Evolutionary conservation across 768 basidiomycete species (phyloP), one percentile per base, ranked within the genome.

Genomic region (Russula dissimulans): DNA sequence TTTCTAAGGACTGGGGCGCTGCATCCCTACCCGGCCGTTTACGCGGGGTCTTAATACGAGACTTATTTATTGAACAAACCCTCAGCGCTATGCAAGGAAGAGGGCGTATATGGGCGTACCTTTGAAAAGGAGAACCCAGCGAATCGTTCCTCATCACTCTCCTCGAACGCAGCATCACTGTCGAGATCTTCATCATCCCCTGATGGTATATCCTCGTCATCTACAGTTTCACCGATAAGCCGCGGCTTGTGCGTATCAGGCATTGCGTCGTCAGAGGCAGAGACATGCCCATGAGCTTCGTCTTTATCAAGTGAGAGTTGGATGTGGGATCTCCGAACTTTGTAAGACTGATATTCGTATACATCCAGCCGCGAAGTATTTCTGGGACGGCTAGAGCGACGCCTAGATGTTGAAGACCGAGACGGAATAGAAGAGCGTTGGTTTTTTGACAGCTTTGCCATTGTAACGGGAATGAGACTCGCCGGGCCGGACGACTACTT

Each of bases 101-200:
- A 26, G 11, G 43, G 53, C 56, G 34, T 6, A 12, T 15, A 12
- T 36, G 6, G 31, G 54, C 64, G 61, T 75, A 66, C 71, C 58
- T 67, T 69, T 6, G 81, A 65, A 61, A 79, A 78, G 14, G 62
- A 66, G 63, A 86, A 86, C 3, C 83, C 85, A 10, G 83, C 84
- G 72, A 85, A 91, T 3, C 78, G 75, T n/a, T 93, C 90, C 59
- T 85, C 85, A 38, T 91, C 90, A 57, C 81, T 84, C 69, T 89
- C 87, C 62, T 90, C 88, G 61, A 91, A 89, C 1, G 89, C 91
- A 62, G 78, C 85, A 67, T 94, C 92, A 63, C 85, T 87, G 61
- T 91, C 88, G 47, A 93, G 81, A 61, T 93, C 90, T 68, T 93
- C 90, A 67, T 94, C 91, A 63, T 94, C 88, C 1, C 74, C 83